Base-by-base conservation (phyloP, 2,329 filamentous ascomycete genomes). In the Hypomyces rosellus region DNA sequence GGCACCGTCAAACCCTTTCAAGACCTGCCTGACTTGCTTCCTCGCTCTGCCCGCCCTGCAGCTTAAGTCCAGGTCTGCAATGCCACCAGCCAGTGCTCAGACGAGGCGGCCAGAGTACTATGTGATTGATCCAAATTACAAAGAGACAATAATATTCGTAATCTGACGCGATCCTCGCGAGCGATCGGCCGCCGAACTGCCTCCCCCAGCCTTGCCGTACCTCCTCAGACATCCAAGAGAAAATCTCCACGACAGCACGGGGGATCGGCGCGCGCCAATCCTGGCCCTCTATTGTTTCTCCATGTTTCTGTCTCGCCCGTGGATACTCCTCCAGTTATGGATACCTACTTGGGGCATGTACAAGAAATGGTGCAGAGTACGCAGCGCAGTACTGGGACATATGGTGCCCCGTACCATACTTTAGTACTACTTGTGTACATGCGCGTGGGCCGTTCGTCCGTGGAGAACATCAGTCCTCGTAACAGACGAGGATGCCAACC, bases 231-330 rank as follows among this genome's bases (percentile, higher is more conserved):
- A 25, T 45, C 48, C 38, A 45, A 50, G 48, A 36, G 38, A 37
- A 46, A 43, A 45, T 46, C 46, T 52, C 50, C 48, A 47, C 48
- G 45, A 47, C 22, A 40, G 49, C 38, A 49, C 51, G 50, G 51
- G 44, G 45, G 48, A 51, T 53, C 44, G 48, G 34, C 51, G 46
- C 42, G 39, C 51, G 33, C 40, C 42, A 51, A 51, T 48, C 48
- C 45, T 34, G 40, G 44, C 25, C 37, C 44, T 44, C 34, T 41
- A 33, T 51, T 49, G 39, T 37, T 45, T 53, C 51, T 51, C 48
- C 51, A 48, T 51, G 48, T 53, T 53, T 51, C 38, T 33, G 20
- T 22, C 34, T 34, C 34, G 33, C 41, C 50, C 46, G 43, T 49
- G 46, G 37, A 52, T 49, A 45, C 34, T 22, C 37, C 49, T 42